Percentiles rank a stretch among this genome's conserved stretches.
These are phyloP conservation scores for Alternaria atra DNA, from an alignment of 2,329 filamentous ascomycete species.

Conservation along the genomic window DNA sequence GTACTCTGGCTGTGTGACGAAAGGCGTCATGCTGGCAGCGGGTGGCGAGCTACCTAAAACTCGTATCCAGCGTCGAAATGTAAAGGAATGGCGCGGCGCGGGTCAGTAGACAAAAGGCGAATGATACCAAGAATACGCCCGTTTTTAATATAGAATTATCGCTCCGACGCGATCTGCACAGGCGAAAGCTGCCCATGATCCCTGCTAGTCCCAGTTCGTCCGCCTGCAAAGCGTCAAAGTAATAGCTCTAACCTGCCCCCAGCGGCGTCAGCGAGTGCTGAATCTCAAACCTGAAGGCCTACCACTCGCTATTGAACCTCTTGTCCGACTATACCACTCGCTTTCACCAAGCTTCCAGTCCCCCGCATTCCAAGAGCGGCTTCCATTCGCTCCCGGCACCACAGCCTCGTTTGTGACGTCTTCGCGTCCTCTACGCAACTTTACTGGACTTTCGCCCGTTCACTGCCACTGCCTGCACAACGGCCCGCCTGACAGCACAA, in stretches of 20 bases:
- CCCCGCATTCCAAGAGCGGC: slow-evolving; percentile 2
- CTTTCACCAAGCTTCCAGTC: slow-evolving; percentile 9
- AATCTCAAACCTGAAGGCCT: slow-evolving; percentile 24
- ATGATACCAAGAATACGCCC: slow-evolving; percentile 16
- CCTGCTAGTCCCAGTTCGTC: slow-evolving; percentile 36
- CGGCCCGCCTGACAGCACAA: slow-evolving; percentile 26
- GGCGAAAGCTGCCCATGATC: slow-evolving; percentile 28
- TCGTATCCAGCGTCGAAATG: not conserved
- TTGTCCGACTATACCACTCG: slow-evolving; percentile 16
- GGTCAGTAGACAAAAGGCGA: slow-evolving; percentile 18
- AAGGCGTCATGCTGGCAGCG: slow-evolving; percentile 24
- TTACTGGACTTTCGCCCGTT: not conserved
- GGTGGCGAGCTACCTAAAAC: slow-evolving; percentile 1
- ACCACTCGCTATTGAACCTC: slow-evolving; percentile 28
- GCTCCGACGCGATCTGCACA: slow-evolving; percentile 28
- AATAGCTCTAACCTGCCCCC: slow-evolving; percentile 23
- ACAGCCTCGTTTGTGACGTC: slow-evolving; percentile 35
- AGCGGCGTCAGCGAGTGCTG: slow-evolving; percentile 20
- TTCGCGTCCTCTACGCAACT: slow-evolving; percentile 14
- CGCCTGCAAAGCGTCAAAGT: slow-evolving; percentile 29
- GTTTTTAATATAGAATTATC: slow-evolving; percentile 35
- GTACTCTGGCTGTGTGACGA: not conserved
- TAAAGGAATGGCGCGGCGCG: slow-evolving; percentile 15
- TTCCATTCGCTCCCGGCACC: slow-evolving; percentile 24
- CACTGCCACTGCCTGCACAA: slow-evolving; percentile 21